phyloP scores from a whole-genome alignment of 2,329 filamentous ascomycete species.

The Fusarium sp. region DNA sequence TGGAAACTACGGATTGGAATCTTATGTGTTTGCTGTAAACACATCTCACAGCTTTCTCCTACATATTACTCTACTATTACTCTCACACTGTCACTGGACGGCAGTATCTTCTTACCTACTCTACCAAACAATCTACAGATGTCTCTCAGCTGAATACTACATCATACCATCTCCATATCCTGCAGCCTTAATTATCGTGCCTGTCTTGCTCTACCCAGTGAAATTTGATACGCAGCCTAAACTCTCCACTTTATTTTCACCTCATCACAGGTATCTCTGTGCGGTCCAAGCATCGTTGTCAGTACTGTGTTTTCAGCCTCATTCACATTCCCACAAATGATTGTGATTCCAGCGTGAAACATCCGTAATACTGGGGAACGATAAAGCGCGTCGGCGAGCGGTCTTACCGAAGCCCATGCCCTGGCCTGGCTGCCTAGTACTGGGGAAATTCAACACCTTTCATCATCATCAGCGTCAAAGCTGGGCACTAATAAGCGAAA shows the following conservation, averaged over 20 bases:
- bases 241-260: conserved; percentile 21
- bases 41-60: conserved; percentile 8
- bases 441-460: conserved; percentile 17
- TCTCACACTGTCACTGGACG: conserved; percentile 20
- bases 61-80: conserved; percentile 33
- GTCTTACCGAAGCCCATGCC: conserved; percentile 29
- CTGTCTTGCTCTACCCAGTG: conserved; percentile 1
- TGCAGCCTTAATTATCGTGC: conserved; percentile 28
- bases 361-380: neutral
- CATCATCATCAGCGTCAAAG: conserved; percentile 8
- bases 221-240: conserved; percentile 8
- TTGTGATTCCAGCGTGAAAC: neutral
- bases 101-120: conserved; percentile 22
- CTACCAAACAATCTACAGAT: conserved; percentile 16
- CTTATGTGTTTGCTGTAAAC: conserved; percentile 9
- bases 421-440: neutral
- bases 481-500: conserved; percentile 22
- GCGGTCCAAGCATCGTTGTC: conserved; percentile 14
- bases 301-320: conserved; percentile 31
- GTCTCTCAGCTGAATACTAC: conserved; percentile 32
- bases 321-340: conserved; percentile 14
- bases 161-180: conserved; percentile 23
- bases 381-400: conserved; percentile 12
- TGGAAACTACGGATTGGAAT: conserved; percentile 31
- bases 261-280: neutral